Conservation (phyloP, 2,329 filamentous ascomycete species). For the Capronia epimyces region DNA sequence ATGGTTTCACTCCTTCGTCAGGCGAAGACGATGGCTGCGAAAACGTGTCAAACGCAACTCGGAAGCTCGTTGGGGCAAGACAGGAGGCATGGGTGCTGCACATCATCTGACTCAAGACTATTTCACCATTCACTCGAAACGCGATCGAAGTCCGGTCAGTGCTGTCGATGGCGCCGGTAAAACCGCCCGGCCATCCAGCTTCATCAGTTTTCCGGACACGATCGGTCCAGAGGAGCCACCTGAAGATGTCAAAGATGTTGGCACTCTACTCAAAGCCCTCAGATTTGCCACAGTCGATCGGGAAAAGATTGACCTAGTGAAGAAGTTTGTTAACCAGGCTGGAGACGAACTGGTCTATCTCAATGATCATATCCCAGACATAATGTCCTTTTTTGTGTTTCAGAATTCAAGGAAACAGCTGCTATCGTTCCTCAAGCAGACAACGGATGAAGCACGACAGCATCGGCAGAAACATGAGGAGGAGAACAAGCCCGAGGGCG, state of each 20-base stretch:
- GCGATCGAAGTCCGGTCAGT: slow-evolving; percentile 42
- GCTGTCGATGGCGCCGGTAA: slow-evolving; percentile 32
- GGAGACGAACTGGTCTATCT: slow-evolving; percentile 71
- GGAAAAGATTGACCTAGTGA: slow-evolving; percentile 80
- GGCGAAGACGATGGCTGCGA: slow-evolving; percentile 79
- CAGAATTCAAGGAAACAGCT: slow-evolving; percentile 78
- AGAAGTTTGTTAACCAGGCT: slow-evolving; percentile 73
- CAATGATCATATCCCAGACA: slow-evolving; percentile 70
- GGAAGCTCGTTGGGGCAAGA: slow-evolving; percentile 32
- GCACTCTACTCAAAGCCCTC: slow-evolving; percentile 63
- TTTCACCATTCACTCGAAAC: slow-evolving; percentile 65
- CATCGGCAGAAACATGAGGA: slow-evolving; percentile 46
- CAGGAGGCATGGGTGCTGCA: slow-evolving; percentile 42
- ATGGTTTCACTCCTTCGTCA: slow-evolving; percentile 95
- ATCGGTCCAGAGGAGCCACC: slow-evolving; percentile 41
- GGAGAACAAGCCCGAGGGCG: slow-evolving; percentile 40
- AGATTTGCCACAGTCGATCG: slow-evolving; percentile 72
- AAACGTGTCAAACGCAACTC: slow-evolving; percentile 62
- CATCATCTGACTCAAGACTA: slow-evolving; percentile 71
- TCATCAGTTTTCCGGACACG: slow-evolving; percentile 35
- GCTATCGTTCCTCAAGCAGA: slow-evolving; percentile 62
- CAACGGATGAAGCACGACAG: slow-evolving; percentile 52
- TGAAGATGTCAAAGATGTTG: slow-evolving; percentile 59
- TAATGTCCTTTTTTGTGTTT: slow-evolving; percentile 83
- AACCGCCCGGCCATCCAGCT: slow-evolving; percentile 29